phyloP scores from a whole-genome alignment of 1,284 basidiomycete genomes.

The Trichosporon sp. region DNA sequence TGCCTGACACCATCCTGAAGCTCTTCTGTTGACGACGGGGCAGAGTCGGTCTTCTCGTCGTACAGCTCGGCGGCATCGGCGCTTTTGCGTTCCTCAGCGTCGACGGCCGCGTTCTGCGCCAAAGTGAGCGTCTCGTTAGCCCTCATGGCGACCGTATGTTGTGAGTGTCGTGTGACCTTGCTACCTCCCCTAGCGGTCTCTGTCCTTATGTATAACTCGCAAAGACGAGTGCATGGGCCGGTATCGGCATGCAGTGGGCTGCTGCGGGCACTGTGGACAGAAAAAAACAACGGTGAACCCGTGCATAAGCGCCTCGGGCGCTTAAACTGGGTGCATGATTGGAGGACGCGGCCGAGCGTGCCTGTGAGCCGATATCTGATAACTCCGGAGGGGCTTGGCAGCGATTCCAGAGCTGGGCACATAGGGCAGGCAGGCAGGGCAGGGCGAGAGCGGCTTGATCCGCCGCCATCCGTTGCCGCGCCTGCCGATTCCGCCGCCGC shows the following conservation, averaged over 20 bases:
- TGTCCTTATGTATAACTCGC: background rate
- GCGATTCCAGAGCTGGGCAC: no score
- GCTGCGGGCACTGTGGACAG: background rate
- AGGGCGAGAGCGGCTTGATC: background rate
- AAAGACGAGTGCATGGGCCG: background rate
- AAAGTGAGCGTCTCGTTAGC: slow-evolving; percentile 22
- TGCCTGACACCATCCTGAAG: slow-evolving; percentile 43
- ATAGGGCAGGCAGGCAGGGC: no score
- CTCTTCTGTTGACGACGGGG: slow-evolving; percentile 14
- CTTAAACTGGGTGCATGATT: background rate
- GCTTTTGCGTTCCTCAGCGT: slow-evolving; percentile 1
- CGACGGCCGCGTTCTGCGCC: slow-evolving; percentile 16
- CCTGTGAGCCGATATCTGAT: background rate
- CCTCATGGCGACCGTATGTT: slow-evolving; percentile 13
- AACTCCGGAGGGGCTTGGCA: background rate
- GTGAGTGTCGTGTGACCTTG: background rate
- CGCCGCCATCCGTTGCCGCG: no score
- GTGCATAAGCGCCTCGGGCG: background rate
- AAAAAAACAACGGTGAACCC: background rate
- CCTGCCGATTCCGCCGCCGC: no score
- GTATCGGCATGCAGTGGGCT: background rate
- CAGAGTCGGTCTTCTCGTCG: slow-evolving; percentile 11
- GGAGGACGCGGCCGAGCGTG: background rate
- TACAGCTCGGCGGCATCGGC: background rate
- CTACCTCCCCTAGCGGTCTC: background rate